Conservation (phyloP, 345 rosid species). For the Rhodomyrtus tomentosa region DNA sequence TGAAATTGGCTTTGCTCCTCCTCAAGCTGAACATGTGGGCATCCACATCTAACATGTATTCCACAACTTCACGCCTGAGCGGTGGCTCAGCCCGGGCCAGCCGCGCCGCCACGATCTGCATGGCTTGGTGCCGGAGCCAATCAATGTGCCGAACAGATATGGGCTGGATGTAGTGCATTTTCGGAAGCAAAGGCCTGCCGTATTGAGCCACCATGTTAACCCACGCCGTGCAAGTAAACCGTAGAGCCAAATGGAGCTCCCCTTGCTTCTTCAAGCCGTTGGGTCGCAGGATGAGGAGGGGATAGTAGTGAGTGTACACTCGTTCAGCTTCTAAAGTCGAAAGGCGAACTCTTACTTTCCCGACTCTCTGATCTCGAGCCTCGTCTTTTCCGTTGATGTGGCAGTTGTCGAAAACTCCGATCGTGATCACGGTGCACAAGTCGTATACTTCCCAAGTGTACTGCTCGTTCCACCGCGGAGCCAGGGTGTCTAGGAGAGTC, state of each 20-base stretch:
- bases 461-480: constrained; percentile 90
- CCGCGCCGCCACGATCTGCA: constrained; percentile 26
- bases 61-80: constrained; percentile 32
- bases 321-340: constrained; percentile 38
- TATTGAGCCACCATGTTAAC: constrained; percentile 35
- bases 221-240: constrained; percentile 31
- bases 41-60: constrained; percentile 45
- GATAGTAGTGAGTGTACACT: constrained; percentile 45
- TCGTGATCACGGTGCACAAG: constrained; percentile 85
- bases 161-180: constrained; percentile 43
- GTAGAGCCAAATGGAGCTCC: constrained; percentile 40
- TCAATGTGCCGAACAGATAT: constrained; percentile 33
- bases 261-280: constrained; percentile 36
- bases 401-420: constrained; percentile 41
- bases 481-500: constrained; percentile 69
- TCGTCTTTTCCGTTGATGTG: constrained; percentile 27
- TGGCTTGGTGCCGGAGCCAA: constrained; percentile 35
- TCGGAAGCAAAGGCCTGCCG: constrained; percentile 33
- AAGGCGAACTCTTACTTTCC: constrained; percentile 44
- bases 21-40: constrained; percentile 52
- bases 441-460: constrained; percentile 96
- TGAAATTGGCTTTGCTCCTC: constrained; percentile 48
- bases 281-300: constrained; percentile 25
- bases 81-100: constrained; percentile 41
- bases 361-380: constrained; percentile 20